phyloP scores from a whole-genome alignment of 441 rosid genomes.

The Corymbia citriodora region DNA sequence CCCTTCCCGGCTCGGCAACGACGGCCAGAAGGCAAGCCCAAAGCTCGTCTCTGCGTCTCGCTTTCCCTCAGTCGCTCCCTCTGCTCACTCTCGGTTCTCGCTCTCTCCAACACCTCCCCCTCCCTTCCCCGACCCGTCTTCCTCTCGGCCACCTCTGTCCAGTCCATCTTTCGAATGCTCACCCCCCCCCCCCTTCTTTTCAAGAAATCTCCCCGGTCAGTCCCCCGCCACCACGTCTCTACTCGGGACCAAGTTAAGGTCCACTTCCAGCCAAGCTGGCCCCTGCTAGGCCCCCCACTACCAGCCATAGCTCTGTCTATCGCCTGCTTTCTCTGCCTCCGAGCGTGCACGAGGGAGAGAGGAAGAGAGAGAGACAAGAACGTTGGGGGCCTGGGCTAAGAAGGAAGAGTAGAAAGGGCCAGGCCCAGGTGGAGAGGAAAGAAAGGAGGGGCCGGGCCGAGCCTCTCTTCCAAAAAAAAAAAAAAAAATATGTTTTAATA shows the following conservation, averaged over 20 bases:
- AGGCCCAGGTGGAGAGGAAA: too few species aligned
- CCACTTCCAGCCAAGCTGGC: not conserved
- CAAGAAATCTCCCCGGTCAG: too few species aligned
- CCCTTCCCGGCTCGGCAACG: not conserved
- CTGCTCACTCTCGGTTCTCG: not conserved
- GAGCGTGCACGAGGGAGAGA: not conserved
- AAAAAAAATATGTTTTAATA: too few species aligned
- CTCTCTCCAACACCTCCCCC: too few species aligned
- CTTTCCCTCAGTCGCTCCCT: not conserved
- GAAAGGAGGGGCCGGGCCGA: too few species aligned
- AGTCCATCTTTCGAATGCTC: not conserved
- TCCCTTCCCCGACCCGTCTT: too few species aligned
- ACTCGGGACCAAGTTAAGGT: not conserved
- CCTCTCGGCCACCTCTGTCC: too few species aligned
- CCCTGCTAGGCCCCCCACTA: not conserved
- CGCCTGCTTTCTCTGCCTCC: not conserved
- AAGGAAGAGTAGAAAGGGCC: too few species aligned
- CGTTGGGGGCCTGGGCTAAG: not conserved
- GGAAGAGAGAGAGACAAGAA: not conserved
- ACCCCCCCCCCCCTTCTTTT: accelerated
- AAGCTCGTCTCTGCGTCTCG: not conserved
- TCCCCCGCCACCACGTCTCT: not conserved
- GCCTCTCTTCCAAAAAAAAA: too few species aligned
- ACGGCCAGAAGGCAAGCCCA: not conserved
- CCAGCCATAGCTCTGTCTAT: not conserved